phyloP scores from a whole-genome alignment of 2,329 filamentous ascomycete species.

The Hypomyces rosellus region DNA sequence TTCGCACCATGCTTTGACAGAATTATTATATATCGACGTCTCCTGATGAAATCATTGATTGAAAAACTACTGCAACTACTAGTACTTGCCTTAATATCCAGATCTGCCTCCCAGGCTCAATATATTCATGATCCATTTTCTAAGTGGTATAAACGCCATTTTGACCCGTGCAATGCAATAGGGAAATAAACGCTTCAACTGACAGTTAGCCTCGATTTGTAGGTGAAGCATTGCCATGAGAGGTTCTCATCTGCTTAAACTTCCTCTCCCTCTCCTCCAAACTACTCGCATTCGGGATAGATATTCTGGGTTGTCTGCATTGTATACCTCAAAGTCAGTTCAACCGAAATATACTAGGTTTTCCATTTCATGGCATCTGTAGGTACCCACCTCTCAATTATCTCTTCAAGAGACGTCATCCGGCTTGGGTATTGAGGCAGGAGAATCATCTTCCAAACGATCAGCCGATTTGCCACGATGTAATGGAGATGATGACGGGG shows the following conservation, averaged over 20 bases:
- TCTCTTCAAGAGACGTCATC: conserved; percentile 13
- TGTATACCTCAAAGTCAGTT: conserved; percentile 11
- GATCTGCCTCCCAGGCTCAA: no score
- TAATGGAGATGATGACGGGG: conserved; percentile 44
- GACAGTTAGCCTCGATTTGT: conserved; percentile 15
- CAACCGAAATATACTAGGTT: conserved; percentile 3
- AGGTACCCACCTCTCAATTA: conserved; percentile 21
- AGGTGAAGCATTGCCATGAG: conserved; percentile 19
- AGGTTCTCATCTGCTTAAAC: conserved; percentile 9
- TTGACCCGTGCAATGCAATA: not conserved
- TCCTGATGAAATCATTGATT: no score
- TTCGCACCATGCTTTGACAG: no score
- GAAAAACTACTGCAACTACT: no score
- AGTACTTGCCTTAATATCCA: no score
- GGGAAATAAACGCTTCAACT: conserved; percentile 7
- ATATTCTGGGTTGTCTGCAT: conserved; percentile 9
- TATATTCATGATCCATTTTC: no score
- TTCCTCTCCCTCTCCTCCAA: not conserved
- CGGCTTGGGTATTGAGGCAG: conserved; percentile 15
- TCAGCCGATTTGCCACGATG: conserved; percentile 50
- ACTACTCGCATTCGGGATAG: conserved; percentile 1
- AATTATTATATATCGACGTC: no score
- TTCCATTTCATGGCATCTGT: conserved; percentile 3
- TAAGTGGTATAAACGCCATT: no score
- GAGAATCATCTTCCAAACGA: conserved; percentile 35